phyloP scores from a whole-genome alignment of 306 rosid species.

The Trifolium pratense region DNA sequence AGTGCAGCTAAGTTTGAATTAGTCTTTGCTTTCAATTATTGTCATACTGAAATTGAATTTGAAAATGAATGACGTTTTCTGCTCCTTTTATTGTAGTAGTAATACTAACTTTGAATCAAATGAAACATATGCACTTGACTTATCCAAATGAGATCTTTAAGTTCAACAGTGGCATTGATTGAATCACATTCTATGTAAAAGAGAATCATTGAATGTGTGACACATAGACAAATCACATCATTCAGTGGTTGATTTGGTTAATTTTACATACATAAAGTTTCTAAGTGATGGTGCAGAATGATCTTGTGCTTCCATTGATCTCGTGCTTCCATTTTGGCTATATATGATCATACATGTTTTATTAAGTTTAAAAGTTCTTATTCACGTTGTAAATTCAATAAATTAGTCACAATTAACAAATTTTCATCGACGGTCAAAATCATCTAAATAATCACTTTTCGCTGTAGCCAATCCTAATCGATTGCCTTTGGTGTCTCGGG shows the following conservation, averaged over 20 bases:
- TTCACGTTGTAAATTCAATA: background rate
- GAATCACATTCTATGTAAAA: background rate
- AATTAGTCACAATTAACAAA: background rate
- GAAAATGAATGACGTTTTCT: conserved; percentile 34
- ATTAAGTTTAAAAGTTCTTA: too few relatives aligned
- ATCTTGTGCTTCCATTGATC: background rate
- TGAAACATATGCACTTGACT: background rate
- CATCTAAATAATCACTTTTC: background rate
- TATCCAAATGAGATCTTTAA: background rate
- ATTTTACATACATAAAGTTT: background rate
- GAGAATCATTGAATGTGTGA: background rate
- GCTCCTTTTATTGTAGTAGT: conserved; percentile 17
- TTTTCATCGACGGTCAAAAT: background rate
- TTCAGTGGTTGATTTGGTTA: background rate
- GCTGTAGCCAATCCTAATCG: background rate
- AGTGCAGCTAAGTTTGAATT: background rate
- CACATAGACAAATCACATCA: background rate
- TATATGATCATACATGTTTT: background rate
- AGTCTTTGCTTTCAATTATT: conserved; percentile 25
- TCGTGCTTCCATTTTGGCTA: background rate
- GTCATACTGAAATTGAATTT: conserved; percentile 22
- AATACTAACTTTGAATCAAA: background rate
- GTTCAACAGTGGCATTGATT: background rate
- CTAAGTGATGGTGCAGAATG: background rate
- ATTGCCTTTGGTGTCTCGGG: background rate